Conservation (phyloP, 305 asterid genomes). For the Fraxinus sp. region DNA sequence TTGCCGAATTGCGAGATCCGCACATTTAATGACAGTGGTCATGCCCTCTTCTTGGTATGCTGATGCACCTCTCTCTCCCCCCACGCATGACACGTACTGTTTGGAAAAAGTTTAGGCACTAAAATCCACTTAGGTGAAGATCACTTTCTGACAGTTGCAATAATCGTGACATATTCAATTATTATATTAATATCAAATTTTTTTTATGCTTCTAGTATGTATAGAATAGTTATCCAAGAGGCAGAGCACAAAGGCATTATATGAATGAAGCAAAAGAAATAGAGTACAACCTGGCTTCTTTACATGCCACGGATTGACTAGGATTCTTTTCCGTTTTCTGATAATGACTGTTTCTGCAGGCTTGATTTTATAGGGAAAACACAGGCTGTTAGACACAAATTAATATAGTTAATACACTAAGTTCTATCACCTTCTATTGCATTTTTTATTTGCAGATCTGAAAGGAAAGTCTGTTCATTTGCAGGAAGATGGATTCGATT, state of each 20-base stretch:
- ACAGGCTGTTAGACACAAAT: not conserved
- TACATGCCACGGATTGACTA: not conserved
- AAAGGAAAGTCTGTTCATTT: constrained; percentile 8
- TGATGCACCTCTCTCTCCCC: not conserved
- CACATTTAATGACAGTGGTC: constrained; percentile 52
- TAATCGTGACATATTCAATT: not conserved
- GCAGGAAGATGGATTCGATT: constrained; percentile 69
- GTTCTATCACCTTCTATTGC: constrained; percentile 6
- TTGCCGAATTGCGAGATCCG: constrained; percentile 66
- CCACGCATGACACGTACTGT: not conserved
- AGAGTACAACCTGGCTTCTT: not conserved
- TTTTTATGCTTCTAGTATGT: not conserved
- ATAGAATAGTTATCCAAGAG: not conserved
- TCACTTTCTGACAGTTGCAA: not conserved
- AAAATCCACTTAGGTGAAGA: not conserved
- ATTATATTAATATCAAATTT: not conserved
- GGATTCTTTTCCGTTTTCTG: not conserved
- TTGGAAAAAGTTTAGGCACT: not conserved
- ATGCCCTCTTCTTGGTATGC: constrained; percentile 76
- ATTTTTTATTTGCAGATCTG: constrained; percentile 5
- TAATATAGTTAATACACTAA: not conserved
- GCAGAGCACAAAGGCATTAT: not conserved
- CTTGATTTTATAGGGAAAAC: not conserved
- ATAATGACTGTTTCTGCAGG: not conserved
- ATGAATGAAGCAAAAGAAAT: not conserved